Evolutionary conservation across 2,329 filamentous ascomycete genomes (phyloP), one percentile per base, ranked within the genome.

Genomic region (Hypoxylon sp.): DNA sequence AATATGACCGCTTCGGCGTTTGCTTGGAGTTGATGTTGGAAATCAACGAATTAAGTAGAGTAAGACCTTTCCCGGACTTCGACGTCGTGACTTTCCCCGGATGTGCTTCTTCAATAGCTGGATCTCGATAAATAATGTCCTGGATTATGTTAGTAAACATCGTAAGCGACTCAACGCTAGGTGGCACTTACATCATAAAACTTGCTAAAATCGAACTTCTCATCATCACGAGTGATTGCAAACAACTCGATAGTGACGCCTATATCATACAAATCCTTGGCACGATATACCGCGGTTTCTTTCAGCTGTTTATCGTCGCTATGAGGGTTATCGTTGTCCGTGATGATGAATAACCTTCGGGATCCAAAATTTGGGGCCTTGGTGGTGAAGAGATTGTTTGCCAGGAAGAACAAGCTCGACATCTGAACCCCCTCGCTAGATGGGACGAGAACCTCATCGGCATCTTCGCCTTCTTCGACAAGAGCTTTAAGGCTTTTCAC

Each of bases 281-380:
- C 96, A 59, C 94, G 89, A 4, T 96, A 93, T 5, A 93, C 91
- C 3, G 96, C 93, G 37, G 92, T 89, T 13, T 92, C 91, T 58
- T 91, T 90, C 31, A 91, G 84, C 6, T 87, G 84, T 80, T 94
- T 96, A 77, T 93, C 90, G 17, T 87, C 84, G 0, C 84, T 82
- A 77, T 97, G 93, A 3, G 96, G 96, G 71, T 94, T 87, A 78
- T 98, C 96, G 71, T 97, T 93, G 79, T 98, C 94, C 0, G 96
- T 98, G 62, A 99, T 93, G 70, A 99, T 89, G 81, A 99, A 99
- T n/a, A 99, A 82, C 35, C 96, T 89, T 67, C 95, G 87, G 5
- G 95, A 98, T 3, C 93, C 91, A 79, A 98, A 98, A 76, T 98
- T 98, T 17, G 96, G 90, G 0, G 96, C 94, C 78, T 92, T 97